These are phyloP conservation scores for Phytophthora megakarya DNA, from an alignment of 352 stramenopile genomes.

Conservation along the genomic window DNA sequence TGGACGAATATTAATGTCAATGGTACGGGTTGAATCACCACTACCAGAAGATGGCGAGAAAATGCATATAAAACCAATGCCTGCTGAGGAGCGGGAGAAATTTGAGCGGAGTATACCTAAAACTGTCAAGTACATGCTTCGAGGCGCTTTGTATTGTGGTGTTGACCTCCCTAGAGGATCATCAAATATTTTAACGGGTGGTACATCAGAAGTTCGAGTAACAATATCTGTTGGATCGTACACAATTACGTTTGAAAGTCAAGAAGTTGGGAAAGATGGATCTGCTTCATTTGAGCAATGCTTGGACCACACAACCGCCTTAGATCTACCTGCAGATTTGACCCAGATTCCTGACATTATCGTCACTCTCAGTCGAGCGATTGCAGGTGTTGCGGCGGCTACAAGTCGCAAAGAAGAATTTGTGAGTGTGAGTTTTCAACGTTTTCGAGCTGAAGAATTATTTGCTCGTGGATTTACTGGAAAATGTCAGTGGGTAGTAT, in stretches of 20 bases:
- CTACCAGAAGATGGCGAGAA: conserved; percentile 55
- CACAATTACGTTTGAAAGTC: conserved; percentile 54
- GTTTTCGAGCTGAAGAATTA: conserved; percentile 45
- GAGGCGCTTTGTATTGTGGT: conserved; percentile 64
- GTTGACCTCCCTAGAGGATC: conserved; percentile 48
- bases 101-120: conserved; percentile 36
- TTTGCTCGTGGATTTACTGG: conserved; percentile 49
- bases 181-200: conserved; percentile 8
- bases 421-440: conserved; percentile 60
- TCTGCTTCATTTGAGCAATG: conserved; percentile 55
- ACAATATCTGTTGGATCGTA: conserved; percentile 51
- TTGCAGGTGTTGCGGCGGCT: conserved; percentile 23
- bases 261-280: conserved; percentile 53
- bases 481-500: conserved; percentile 58
- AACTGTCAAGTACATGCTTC: conserved; percentile 70
- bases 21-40: conserved; percentile 58
- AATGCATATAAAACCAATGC: conserved; percentile 61
- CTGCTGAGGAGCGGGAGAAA: conserved; percentile 12
- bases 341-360: conserved; percentile 73
- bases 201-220: conserved; percentile 49
- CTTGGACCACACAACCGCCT: conserved; percentile 46
- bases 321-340: conserved; percentile 67
- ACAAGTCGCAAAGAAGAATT: conserved; percentile 55
- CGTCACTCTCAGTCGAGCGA: conserved; percentile 62
- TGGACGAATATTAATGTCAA: conserved; percentile 78